A percentile compares a stretch with the other conserved stretches of the same genome.
Conservation (phyloP, 1,284 basidiomycete species). For the Pascua guehoae region DNA sequence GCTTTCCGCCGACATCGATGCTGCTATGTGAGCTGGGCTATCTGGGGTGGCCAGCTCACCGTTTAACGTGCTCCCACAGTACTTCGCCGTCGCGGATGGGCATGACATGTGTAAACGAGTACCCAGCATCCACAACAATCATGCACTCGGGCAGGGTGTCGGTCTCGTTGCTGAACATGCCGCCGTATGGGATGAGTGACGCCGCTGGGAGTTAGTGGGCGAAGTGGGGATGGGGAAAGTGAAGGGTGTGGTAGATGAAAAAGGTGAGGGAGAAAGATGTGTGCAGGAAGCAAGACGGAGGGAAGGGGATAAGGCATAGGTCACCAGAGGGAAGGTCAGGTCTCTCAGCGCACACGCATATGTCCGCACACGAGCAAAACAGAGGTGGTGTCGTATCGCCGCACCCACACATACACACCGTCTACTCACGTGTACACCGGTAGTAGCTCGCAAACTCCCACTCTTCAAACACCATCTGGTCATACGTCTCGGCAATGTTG, state of each 20-base stretch:
- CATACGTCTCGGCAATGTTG: slow-evolving; percentile 83
- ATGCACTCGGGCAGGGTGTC: slow-evolving; percentile 66
- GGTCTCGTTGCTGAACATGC: slow-evolving; percentile 56
- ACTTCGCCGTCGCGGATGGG: slow-evolving; percentile 75
- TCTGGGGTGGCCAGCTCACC: slow-evolving; percentile 52
- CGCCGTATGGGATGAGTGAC: slow-evolving; percentile 67
- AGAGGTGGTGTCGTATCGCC: too few relatives aligned
- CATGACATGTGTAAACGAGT: slow-evolving; percentile 86
- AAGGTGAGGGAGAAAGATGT: background rate
- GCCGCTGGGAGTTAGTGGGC: slow-evolving; percentile 57
- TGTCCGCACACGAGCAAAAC: background rate
- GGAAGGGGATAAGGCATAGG: too few relatives aligned
- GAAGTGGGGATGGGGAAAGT: too few relatives aligned
- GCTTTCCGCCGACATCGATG: slow-evolving; percentile 88
- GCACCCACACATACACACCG: too few relatives aligned
- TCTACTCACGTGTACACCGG: slow-evolving; percentile 68
- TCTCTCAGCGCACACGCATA: background rate
- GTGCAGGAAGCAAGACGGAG: background rate
- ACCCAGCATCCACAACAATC: slow-evolving; percentile 82
- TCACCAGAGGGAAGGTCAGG: too few relatives aligned
- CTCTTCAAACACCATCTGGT: slow-evolving; percentile 92
- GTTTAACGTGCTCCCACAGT: slow-evolving; percentile 72
- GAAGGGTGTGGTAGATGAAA: too few relatives aligned
- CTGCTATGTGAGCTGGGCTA: slow-evolving; percentile 50
- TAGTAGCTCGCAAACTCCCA: slow-evolving; percentile 85